phyloP scores from a whole-genome alignment of 176 grass and related monocot genomes.

The Rhynchospora breviuscula region DNA sequence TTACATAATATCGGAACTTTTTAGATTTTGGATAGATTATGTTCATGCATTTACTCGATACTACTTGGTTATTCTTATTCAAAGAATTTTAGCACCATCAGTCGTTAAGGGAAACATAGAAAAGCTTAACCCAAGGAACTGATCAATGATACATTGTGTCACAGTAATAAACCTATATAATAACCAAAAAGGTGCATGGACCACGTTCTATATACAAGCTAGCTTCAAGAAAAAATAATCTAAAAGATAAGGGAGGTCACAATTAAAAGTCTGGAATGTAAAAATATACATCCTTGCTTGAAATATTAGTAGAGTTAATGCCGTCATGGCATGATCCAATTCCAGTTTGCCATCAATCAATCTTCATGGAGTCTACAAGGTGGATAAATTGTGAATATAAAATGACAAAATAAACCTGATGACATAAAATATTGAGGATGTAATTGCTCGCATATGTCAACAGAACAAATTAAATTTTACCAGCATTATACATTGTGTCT shows the following conservation, averaged over 20 bases:
- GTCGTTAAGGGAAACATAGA: not conserved
- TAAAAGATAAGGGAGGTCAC: slow-evolving; percentile 1
- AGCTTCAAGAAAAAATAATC: not conserved
- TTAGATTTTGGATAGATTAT: too few relatives aligned
- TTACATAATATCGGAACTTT: too few relatives aligned
- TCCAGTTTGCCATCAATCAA: slow-evolving; percentile 27
- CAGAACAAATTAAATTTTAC: slow-evolving; percentile 12
- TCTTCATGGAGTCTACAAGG: slow-evolving; percentile 46
- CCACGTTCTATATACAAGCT: not conserved
- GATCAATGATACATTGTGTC: not conserved
- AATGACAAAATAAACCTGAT: not conserved
- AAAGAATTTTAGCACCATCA: not conserved
- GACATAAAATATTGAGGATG: not conserved
- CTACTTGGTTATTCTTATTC: too few relatives aligned
- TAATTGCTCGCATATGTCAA: not conserved
- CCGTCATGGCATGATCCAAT: not conserved
- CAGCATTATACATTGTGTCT: slow-evolving; percentile 28
- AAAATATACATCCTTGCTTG: slow-evolving; percentile 13
- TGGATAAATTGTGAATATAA: not conserved
- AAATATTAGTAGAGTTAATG: not conserved
- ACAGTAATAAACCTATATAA: not conserved
- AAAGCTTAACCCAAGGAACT: not conserved
- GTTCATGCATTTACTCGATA: too few relatives aligned
- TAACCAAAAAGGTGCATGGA: not conserved
- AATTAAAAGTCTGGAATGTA: not conserved